Conservation (phyloP, 2,329 filamentous ascomycete species). For the Blastomyces parvus region DNA sequence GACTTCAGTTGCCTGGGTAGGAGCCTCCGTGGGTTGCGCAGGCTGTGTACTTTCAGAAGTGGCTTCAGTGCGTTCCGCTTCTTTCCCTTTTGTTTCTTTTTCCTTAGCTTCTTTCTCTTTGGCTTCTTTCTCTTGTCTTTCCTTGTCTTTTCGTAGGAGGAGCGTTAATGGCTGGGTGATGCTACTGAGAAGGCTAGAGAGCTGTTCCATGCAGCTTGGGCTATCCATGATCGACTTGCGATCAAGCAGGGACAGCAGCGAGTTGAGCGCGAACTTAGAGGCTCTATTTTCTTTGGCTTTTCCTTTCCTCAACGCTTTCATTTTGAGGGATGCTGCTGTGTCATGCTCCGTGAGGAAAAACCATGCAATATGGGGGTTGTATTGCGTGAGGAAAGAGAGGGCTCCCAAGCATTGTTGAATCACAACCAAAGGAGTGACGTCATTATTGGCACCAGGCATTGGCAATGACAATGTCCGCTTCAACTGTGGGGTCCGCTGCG, state of each 20-base stretch:
- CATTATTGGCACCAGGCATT: slow-evolving; percentile 55
- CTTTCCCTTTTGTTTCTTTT: slow-evolving; percentile 33
- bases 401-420: slow-evolving; percentile 90
- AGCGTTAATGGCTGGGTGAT: slow-evolving; percentile 79
- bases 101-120: slow-evolving; percentile 34
- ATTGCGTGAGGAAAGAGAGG: slow-evolving; percentile 70
- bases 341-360: slow-evolving; percentile 96
- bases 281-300: slow-evolving; percentile 79
- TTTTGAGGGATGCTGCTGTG: slow-evolving; percentile 64
- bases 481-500: slow-evolving; percentile 71
- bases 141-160: slow-evolving; percentile 73
- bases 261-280: slow-evolving; percentile 84
- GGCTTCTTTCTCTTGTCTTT: slow-evolving; percentile 46
- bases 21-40: not conserved
- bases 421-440: slow-evolving; percentile 87
- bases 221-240: slow-evolving; percentile 95
- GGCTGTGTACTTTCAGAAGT: slow-evolving; percentile 8
- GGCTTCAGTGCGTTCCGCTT: slow-evolving; percentile 20
- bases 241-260: slow-evolving; percentile 75
- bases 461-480: slow-evolving; percentile 65
- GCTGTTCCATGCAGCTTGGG: slow-evolving; percentile 88
- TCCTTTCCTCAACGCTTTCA: slow-evolving; percentile 67
- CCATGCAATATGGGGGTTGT: slow-evolving; percentile 76
- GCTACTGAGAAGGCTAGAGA: slow-evolving; percentile 76
- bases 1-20: slow-evolving; percentile 16